These are phyloP conservation scores for Anisodus tanguticus DNA, from an alignment of 257 asterid genomes.

Conservation along the genomic window DNA sequence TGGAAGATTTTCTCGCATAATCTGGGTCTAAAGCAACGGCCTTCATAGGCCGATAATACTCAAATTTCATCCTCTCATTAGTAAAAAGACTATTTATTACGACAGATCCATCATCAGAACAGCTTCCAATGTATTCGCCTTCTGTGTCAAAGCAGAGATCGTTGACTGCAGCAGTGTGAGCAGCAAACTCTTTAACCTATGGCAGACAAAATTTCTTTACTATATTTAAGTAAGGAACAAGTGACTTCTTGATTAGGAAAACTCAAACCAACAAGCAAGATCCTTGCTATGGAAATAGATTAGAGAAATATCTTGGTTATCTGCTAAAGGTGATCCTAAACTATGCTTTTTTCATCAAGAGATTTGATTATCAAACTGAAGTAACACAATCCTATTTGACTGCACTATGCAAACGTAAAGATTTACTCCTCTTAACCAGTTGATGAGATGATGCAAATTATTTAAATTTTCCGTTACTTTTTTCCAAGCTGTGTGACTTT, in stretches of 20 bases:
- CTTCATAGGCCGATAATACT: slow-evolving; percentile 96
- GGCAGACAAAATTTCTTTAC: slow-evolving; percentile 29
- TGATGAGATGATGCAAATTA: background rate
- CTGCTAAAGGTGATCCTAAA: background rate
- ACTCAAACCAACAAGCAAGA: background rate
- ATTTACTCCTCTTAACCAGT: background rate
- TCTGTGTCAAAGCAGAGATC: slow-evolving; percentile 92
- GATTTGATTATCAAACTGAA: slow-evolving; percentile 7
- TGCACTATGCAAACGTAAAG: background rate
- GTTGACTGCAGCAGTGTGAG: slow-evolving; percentile 94
- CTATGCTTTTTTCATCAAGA: background rate
- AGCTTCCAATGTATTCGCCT: slow-evolving; percentile 98
- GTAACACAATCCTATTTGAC: slow-evolving; percentile 5
- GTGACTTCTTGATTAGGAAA: slow-evolving; percentile 24
- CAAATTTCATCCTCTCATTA: slow-evolving; percentile 87
- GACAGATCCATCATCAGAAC: slow-evolving; percentile 99
- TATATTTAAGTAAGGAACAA: slow-evolving; percentile 3
- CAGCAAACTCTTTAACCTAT: slow-evolving; percentile 85
- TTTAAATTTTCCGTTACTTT: too few relatives aligned
- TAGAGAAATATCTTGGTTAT: slow-evolving; percentile 2
- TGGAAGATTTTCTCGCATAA: slow-evolving; percentile 80
- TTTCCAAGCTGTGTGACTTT: too few relatives aligned
- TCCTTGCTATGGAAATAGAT: background rate
- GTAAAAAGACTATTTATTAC: slow-evolving; percentile 86
- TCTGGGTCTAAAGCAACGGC: slow-evolving; percentile 97